A percentile compares a stretch with the other conserved stretches of the same genome.
phyloP scores from a whole-genome alignment of 139 green algal species.

The Asterochloris sp. region DNA sequence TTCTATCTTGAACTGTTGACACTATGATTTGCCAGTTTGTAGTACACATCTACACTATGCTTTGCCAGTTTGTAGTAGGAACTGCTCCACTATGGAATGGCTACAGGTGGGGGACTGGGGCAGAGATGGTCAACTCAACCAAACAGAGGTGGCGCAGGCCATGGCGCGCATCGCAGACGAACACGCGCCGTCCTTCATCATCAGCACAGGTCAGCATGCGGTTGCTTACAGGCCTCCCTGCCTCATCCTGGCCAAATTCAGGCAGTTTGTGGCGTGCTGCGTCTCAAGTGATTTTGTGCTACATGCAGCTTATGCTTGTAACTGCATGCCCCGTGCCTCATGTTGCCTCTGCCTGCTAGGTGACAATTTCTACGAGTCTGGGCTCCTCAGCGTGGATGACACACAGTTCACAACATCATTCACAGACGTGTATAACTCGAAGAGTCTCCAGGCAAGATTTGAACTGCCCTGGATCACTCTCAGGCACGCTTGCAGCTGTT shows the following conservation, averaged over 20 bases:
- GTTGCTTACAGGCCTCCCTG: too few relatives aligned
- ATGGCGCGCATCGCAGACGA: conserved; percentile 43
- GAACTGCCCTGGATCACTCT: neutral
- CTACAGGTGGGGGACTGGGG: conserved; percentile 62
- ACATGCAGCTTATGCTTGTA: conserved; percentile 6
- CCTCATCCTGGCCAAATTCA: too few relatives aligned
- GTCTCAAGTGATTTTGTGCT: too few relatives aligned
- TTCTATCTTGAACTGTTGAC: too few relatives aligned
- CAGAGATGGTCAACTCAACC: conserved; percentile 42
- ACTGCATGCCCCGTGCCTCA: too few relatives aligned
- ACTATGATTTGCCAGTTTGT: too few relatives aligned
- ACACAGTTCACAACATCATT: conserved; percentile 43
- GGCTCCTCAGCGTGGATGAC: conserved; percentile 40
- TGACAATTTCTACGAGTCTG: conserved; percentile 38
- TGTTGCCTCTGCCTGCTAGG: neutral
- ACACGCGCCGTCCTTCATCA: conserved; percentile 45
- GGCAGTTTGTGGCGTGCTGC: too few relatives aligned
- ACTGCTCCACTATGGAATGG: too few relatives aligned
- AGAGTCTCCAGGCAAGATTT: conserved; percentile 31
- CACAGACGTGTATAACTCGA: conserved; percentile 40
- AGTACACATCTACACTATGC: too few relatives aligned
- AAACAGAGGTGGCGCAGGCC: conserved; percentile 43
- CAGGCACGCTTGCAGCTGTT: neutral
- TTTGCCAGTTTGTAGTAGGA: too few relatives aligned
- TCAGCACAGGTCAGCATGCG: conserved; percentile 61